phyloP scores from a whole-genome alignment of 2,329 filamentous ascomycete species.

The Fusarium nematophilum region DNA sequence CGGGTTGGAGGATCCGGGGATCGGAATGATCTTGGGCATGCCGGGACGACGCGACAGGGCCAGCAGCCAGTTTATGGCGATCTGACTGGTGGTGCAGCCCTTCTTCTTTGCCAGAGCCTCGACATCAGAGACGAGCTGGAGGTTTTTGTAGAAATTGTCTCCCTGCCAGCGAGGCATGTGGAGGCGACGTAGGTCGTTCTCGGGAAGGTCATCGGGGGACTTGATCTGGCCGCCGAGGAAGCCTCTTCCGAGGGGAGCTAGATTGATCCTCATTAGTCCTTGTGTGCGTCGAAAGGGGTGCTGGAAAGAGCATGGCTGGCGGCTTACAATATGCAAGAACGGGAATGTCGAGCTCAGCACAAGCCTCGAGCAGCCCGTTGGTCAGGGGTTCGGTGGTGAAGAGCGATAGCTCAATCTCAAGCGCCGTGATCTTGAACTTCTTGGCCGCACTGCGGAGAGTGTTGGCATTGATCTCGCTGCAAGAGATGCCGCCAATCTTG shows the following conservation, averaged over 20 bases:
- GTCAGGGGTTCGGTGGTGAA: slow-evolving; percentile 56
- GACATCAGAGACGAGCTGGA: slow-evolving; percentile 68
- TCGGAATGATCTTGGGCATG: slow-evolving; percentile 70
- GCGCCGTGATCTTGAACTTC: slow-evolving; percentile 54
- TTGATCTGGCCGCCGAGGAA: slow-evolving; percentile 66
- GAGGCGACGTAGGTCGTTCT: slow-evolving; percentile 58
- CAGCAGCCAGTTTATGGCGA: slow-evolving; percentile 73
- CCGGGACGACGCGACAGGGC: slow-evolving; percentile 62
- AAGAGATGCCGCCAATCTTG: slow-evolving; percentile 59
- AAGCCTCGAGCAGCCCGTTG: slow-evolving; percentile 62
- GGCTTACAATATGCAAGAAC: slow-evolving; percentile 70
- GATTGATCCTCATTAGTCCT: slow-evolving; percentile 15
- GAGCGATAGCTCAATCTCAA: slow-evolving; percentile 63
- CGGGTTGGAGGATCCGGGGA: slow-evolving; percentile 71
- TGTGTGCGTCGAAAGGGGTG: slow-evolving; percentile 4
- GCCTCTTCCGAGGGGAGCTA: slow-evolving; percentile 59
- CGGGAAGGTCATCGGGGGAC: slow-evolving; percentile 64
- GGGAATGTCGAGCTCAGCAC: slow-evolving; percentile 71
- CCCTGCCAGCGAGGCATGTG: slow-evolving; percentile 71
- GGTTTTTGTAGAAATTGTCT: slow-evolving; percentile 71
- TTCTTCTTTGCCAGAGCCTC: slow-evolving; percentile 69
- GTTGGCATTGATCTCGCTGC: slow-evolving; percentile 58
- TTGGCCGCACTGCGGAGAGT: slow-evolving; percentile 58
- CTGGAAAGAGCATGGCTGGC: not conserved
- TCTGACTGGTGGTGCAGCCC: slow-evolving; percentile 69